Evolutionary conservation across 2,329 filamentous ascomycete genomes (phyloP).

Genomic region (Metarhizium robertsii): DNA sequence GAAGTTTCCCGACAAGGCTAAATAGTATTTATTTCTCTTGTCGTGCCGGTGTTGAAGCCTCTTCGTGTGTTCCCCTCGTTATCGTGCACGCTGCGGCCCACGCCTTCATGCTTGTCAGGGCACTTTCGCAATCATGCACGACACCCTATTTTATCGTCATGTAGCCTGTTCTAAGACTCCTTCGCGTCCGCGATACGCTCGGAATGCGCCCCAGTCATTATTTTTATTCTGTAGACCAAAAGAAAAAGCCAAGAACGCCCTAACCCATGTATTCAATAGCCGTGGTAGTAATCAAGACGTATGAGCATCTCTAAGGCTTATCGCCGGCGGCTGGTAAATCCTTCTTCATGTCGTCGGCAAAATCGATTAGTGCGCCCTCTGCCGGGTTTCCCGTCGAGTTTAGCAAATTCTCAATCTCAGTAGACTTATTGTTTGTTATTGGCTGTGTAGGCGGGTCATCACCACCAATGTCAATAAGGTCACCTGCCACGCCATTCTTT

Average conservation of each 20-base stretch:
- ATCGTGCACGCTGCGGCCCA: background rate
- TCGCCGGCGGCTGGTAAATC: constrained; percentile 27
- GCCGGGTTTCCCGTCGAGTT: constrained; percentile 36
- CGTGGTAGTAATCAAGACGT: background rate
- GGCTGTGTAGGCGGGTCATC: constrained; percentile 2
- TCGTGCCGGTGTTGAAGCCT: constrained; percentile 7
- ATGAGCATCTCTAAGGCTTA: background rate
- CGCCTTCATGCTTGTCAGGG: background rate
- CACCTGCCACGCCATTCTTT: constrained; percentile 13
- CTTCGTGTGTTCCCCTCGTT: background rate
- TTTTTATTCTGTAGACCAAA: background rate
- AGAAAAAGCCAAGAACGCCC: constrained; percentile 3
- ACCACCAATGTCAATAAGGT: constrained; percentile 51
- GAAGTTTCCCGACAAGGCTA: background rate
- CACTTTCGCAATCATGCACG: background rate
- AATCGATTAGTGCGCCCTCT: constrained; percentile 45
- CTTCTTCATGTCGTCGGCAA: constrained; percentile 44
- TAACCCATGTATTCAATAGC: background rate
- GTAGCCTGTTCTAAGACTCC: background rate
- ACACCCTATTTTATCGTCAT: background rate
- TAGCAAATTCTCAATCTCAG: constrained; percentile 36
- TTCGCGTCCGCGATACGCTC: background rate
- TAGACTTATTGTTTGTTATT: constrained; percentile 5
- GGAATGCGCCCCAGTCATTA: background rate
- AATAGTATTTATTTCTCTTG: background rate